Evolutionary conservation across 331 rosid species (phyloP).

Genomic region (Phaseolus coccineus): DNA sequence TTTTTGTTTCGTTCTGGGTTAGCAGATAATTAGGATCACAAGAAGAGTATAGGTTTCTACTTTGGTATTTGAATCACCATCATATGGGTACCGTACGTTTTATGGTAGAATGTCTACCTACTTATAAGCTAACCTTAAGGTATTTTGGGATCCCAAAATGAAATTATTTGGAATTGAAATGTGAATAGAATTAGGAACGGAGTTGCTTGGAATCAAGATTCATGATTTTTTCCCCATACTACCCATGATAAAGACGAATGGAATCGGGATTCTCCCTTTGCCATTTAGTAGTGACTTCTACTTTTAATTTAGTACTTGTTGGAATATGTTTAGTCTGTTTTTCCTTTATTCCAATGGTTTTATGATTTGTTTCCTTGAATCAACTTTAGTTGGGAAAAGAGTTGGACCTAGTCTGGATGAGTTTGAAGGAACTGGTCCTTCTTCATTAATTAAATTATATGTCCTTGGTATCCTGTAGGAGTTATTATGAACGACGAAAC

Average conservation of each 20-base stretch:
- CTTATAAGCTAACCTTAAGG: not conserved
- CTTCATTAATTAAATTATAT: constrained; percentile 36
- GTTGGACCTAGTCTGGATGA: constrained; percentile 11
- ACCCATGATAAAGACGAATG: not conserved
- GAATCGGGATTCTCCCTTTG: not conserved
- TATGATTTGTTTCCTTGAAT: no score
- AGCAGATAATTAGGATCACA: no score
- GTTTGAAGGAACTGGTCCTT: constrained; percentile 29
- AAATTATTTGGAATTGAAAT: not conserved
- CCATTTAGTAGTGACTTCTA: not conserved
- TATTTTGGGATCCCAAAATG: not conserved
- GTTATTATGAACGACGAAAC: constrained; percentile 98
- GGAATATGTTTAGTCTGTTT: constrained; percentile 2
- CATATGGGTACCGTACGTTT: not conserved
- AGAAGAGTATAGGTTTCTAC: not conserved
- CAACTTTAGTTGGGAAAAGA: constrained; percentile 37
- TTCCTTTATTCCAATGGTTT: not conserved
- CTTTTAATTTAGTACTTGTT: constrained; percentile 2
- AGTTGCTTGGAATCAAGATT: not conserved
- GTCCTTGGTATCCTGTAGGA: constrained; percentile 64
- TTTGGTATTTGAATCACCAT: constrained; percentile 20
- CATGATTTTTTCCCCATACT: not conserved
- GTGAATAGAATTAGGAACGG: not conserved
- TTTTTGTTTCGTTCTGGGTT: no score
- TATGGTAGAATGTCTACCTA: not conserved